Conservation (phyloP, 2,329 filamentous ascomycete genomes). For the Ceratocystis destructans region DNA sequence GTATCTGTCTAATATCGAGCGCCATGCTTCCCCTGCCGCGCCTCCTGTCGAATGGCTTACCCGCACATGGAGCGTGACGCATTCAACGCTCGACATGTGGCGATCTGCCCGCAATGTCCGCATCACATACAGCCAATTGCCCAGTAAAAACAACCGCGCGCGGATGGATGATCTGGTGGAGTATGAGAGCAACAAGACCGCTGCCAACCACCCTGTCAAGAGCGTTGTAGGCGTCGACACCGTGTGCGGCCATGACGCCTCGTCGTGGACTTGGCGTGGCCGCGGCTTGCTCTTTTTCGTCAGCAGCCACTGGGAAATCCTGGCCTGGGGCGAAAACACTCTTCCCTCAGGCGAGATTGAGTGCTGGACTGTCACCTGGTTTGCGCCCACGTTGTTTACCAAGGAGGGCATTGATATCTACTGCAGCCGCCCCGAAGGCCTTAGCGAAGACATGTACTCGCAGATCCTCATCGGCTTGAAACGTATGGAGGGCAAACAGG, state of each 20-base stretch:
- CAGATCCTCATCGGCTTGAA: constrained; percentile 41
- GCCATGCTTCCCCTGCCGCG: constrained; percentile 13
- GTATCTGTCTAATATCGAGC: constrained; percentile 13
- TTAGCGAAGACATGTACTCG: constrained; percentile 43
- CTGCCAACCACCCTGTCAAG: constrained; percentile 37
- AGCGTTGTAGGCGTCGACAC: constrained; percentile 53
- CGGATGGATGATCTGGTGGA: constrained; percentile 59
- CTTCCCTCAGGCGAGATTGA: constrained; percentile 31
- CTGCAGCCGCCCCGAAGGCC: constrained; percentile 45
- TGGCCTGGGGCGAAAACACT: constrained; percentile 54
- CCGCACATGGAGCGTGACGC: constrained; percentile 59
- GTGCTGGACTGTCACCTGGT: constrained; percentile 72
- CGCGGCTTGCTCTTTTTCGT: constrained; percentile 61
- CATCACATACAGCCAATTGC: constrained; percentile 56
- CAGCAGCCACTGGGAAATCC: constrained; percentile 63
- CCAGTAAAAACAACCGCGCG: constrained; percentile 28
- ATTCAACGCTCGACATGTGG: constrained; percentile 71
- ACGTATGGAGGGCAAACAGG: constrained; percentile 35
- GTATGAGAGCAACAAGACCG: constrained; percentile 43
- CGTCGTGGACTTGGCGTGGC: constrained; percentile 62
- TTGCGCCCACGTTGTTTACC: constrained; percentile 70
- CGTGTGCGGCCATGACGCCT: constrained; percentile 26
- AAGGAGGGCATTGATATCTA: constrained; percentile 72
- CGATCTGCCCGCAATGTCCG: constrained; percentile 62
- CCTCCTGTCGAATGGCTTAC: constrained; percentile 47